A percentile compares a stretch with the other conserved stretches of the same genome.
These are phyloP conservation scores for Hemileccinum impolitum DNA, from an alignment of 768 basidiomycete species.

Conservation along the genomic window DNA sequence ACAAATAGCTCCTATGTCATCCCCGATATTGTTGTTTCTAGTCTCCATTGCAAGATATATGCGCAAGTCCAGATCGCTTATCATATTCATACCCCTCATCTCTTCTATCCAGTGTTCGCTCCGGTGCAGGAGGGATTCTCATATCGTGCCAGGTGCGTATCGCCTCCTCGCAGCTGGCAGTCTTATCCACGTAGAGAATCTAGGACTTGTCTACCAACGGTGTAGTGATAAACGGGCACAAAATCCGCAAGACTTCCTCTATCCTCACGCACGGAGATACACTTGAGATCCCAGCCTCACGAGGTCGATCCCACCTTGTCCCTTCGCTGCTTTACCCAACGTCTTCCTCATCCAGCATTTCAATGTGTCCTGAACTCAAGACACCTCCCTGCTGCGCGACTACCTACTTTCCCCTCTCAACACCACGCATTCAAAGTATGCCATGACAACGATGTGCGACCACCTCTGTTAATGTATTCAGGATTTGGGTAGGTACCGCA, in stretches of 20 bases:
- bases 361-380: constrained; percentile 60
- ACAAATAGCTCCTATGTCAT: constrained; percentile 55
- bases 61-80: constrained; percentile 46
- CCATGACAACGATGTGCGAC: background rate
- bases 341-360: constrained; percentile 45
- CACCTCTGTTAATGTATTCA: constrained; percentile 22
- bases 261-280: constrained; percentile 78
- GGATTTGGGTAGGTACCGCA: constrained; percentile 63
- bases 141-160: constrained; percentile 69
- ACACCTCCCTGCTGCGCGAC: constrained; percentile 49
- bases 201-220: constrained; percentile 82
- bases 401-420: constrained; percentile 56
- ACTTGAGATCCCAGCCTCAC: constrained; percentile 63
- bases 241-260: constrained; percentile 60
- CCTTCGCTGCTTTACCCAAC: background rate
- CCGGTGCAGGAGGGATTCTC: constrained; percentile 68
- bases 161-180: background rate
- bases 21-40: constrained; percentile 60
- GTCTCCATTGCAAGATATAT: constrained; percentile 74
- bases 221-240: constrained; percentile 63
- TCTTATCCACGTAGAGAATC: background rate
- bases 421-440: constrained; percentile 53
- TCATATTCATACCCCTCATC: background rate
- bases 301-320: constrained; percentile 37
- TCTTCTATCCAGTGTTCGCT: constrained; percentile 49